Base-by-base conservation (phyloP, 768 basidiomycete genomes). In the Paxillus ammoniavirescens region DNA sequence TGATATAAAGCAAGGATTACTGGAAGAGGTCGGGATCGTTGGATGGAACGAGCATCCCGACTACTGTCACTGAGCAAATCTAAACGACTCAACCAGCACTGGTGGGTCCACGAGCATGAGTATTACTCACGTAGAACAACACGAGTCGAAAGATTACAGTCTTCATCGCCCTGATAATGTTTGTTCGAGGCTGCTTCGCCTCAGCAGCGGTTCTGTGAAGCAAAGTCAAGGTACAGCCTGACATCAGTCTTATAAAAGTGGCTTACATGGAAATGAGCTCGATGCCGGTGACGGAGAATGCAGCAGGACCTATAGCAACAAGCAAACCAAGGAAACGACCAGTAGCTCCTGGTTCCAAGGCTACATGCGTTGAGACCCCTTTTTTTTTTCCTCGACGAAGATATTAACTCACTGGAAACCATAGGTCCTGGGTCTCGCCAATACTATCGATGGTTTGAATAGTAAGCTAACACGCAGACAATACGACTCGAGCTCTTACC, bases 61-160 rank as follows among this genome's bases (percentile, higher is more conserved):
- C 80, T 54, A 86, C 74, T 54, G 87, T 69, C 12, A 62, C 64
- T 1, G 61, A 59, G 41, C 21, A 3, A 42, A 65, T 58, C 64
- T 65, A 44, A 49, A 18, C 26, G 21, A 57, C 15, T n/a, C 8
- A 12, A 47, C 55, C 17, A 57, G 18, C 15, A 21, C 42, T n/a
- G 15, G 37, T 9, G 21, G 23, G 28, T 17, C 44, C 38, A 30
- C 41, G 5, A 1, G 17, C 2, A 8, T 36, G 4, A 5, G 23
- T 8, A 1, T 33, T 36, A 42, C 62, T 51, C 26, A 64, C 62
- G 36, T 53, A 64, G 36, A 64, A 64, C 4, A 61, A 42, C 9
- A 88, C 57, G 60, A 96, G 87, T 56, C 93, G 84, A 72, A 82
- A 89, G 68, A 91, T 89, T 5, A 93, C 89, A 18, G 87, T 77